Evolutionary conservation across 2,329 filamentous ascomycete species (phyloP), one percentile per base, ranked within the genome.

Genomic region (Colletotrichum salicis): DNA sequence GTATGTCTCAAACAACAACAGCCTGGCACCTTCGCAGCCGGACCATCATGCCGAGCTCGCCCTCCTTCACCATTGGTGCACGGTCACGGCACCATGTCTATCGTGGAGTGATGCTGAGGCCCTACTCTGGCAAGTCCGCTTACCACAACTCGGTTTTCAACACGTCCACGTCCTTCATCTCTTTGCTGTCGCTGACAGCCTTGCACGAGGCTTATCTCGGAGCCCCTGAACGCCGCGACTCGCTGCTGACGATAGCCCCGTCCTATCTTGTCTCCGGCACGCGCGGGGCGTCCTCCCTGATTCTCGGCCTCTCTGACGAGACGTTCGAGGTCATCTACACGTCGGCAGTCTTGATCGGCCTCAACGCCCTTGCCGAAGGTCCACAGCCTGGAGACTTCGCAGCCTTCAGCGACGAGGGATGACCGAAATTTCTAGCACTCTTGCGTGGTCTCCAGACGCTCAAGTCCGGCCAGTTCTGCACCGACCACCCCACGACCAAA

Each of bases 331-430:
- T 64, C 6, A 51, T 41, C 13, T 52, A 64, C 13, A 45, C 51
- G 13, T 64, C 61, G 11, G 48, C 51, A 15, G 41, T 45, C 22
- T 8, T 64, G 51, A 64, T 64, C 29, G 61, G 61, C 12, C 61
- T 56, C 5, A 56, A 55, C 24, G 55, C 55, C 4, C 33, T 64
- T 8, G 51, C 61, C 13, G 41, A 55, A 13, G 61, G 51, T 5
- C 61, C 51, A 12, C n/a, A 51, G 2, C 48, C 29, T 24, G 61
- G 61, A 19, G 61, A 64, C 24, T 64, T 56, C 61, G 41, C 55
- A 22, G 61, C 61, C 12, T 64, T 64, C 51, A 64, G 61, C 61
- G 61, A 64, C 8, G n/a, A 56, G 10, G 31, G 12, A 19, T 19
- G 12, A 35, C 11, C 31, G 12, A 33, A 35, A 10, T 63, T 63